phyloP scores from a whole-genome alignment of 2,329 filamentous ascomycete species.

The Celoporthe dispersa region DNA sequence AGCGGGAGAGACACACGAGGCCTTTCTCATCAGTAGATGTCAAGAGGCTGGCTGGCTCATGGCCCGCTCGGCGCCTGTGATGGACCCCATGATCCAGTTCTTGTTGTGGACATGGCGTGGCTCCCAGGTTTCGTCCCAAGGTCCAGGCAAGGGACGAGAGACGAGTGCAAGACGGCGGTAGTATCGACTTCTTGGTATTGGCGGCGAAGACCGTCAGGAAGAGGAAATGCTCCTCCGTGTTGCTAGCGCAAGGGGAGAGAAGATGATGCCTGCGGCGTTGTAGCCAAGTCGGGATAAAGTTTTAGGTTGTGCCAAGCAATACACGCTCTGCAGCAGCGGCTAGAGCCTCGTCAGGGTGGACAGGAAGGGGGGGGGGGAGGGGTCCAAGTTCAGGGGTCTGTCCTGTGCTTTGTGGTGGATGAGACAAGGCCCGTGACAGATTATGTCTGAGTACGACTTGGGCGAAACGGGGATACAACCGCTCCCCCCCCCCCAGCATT shows the following conservation, averaged over 20 bases:
- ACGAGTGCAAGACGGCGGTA: constrained; percentile 23
- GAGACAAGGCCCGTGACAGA: constrained; percentile 29
- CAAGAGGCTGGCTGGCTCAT: not conserved
- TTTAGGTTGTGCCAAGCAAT: constrained; percentile 11
- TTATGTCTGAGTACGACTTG: constrained; percentile 27
- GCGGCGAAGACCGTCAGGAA: not conserved
- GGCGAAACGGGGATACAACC: constrained; percentile 18
- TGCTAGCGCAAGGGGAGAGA: constrained; percentile 8
- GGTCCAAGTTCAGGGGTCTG: not conserved
- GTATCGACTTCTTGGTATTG: constrained; percentile 24
- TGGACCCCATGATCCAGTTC: not conserved
- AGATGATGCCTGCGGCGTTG: not conserved
- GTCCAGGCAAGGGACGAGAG: constrained; percentile 5
- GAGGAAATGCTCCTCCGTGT: not conserved
- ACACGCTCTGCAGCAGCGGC: not conserved
- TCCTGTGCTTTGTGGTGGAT: constrained; percentile 9
- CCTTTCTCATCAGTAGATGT: constrained; percentile 1
- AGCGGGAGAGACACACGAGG: not conserved
- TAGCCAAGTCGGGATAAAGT: constrained; percentile 21
- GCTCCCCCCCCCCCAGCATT: not conserved
- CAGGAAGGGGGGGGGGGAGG: not conserved
- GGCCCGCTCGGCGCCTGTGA: not conserved
- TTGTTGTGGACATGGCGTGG: constrained; percentile 8
- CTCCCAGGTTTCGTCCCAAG: constrained; percentile 19
- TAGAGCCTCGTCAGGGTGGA: constrained; percentile 18